Evolutionary conservation across 2,329 filamentous ascomycete genomes (phyloP), one percentile per base, ranked within the genome.

Genomic region (Sporothrix pallida): DNA sequence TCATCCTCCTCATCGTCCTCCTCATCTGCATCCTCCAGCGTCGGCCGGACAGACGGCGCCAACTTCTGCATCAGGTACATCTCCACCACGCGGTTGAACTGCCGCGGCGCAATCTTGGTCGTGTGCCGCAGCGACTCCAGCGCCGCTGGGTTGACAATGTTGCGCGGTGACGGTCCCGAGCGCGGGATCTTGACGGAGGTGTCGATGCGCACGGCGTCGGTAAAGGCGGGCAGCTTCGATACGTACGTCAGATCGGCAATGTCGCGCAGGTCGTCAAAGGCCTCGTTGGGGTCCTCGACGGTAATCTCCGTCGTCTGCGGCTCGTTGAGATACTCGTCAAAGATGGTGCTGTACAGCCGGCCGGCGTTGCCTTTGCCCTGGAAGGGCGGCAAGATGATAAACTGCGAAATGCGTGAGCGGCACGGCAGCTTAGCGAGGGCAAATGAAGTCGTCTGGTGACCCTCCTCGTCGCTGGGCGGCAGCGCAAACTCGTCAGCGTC

Each of bases 231-330:
- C 3, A 87, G 83, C 9, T 82, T 52, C 72, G 88, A 88, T 3
- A 96, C 84, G 76, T 89, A 90, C 4, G 85, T 83, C 46, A 95
- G 83, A 78, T 97, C 93, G 77, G 89, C 91, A 70, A 91, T 84
- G 79, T 96, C 93, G 77, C 93, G 89, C 78, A 97, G 85, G 74
- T 93, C 89, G 79, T 96, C 93, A 77, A 97, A 97, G 0, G 88
- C 89, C 79, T 95, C 93, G 79, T 93, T 98, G 0, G 96, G 97
- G 75, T 98, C 95, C 83, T 99, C 96, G 6, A 99, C 91, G 0
- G 95, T 97, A 78, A 99, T 88, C 80, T 98, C 95, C 72, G 90
- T 86, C 8, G 94, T 92, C 75, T 91, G 90, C 0, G 88, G 81
- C 73, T 92, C 88, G 48, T 88, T 85, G 74, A 92, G 86, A 76